Conservation (phyloP, 164 flowering plant genomes). For the Kingdonia uniflora region DNA sequence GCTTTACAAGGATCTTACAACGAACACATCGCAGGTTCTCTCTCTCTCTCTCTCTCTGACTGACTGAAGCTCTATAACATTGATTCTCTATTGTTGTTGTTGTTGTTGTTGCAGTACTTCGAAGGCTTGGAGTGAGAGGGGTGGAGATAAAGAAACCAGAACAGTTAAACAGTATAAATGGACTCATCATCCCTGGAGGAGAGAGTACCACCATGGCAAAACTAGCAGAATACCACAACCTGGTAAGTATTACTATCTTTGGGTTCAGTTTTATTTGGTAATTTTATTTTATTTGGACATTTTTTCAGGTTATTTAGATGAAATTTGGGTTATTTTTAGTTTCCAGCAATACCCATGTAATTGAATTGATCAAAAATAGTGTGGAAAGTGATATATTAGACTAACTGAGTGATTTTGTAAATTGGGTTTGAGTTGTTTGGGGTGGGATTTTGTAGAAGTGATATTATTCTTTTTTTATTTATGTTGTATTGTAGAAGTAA, state of each 20-base stretch:
- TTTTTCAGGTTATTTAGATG: no score
- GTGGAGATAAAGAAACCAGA: constrained; percentile 85
- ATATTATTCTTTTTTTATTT: neutral
- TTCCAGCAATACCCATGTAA: neutral
- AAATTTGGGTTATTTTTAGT: neutral
- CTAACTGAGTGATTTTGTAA: neutral
- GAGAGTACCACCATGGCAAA: constrained; percentile 99
- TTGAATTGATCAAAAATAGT: neutral
- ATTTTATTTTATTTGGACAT: neutral
- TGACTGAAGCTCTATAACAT: neutral
- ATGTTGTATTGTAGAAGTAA: neutral
- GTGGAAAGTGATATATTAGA: neutral
- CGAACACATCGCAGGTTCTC: constrained; percentile 78
- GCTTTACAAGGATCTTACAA: constrained; percentile 97
- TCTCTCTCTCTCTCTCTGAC: constrained; percentile 6
- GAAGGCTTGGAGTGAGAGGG: constrained; percentile 75
- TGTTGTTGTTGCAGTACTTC: constrained; percentile 31
- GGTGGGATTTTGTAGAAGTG: neutral
- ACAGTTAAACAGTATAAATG: constrained; percentile 47
- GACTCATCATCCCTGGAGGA: constrained; percentile 93
- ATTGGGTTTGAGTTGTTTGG: neutral
- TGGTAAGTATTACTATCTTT: constrained; percentile 30
- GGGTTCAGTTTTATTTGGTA: neutral
- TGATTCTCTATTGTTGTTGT: neutral
- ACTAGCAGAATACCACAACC: constrained; percentile 79